Evolutionary conservation across 129 eudicot species (phyloP), one percentile per base, ranked within the genome.

Genomic region (Calendula officinalis): DNA sequence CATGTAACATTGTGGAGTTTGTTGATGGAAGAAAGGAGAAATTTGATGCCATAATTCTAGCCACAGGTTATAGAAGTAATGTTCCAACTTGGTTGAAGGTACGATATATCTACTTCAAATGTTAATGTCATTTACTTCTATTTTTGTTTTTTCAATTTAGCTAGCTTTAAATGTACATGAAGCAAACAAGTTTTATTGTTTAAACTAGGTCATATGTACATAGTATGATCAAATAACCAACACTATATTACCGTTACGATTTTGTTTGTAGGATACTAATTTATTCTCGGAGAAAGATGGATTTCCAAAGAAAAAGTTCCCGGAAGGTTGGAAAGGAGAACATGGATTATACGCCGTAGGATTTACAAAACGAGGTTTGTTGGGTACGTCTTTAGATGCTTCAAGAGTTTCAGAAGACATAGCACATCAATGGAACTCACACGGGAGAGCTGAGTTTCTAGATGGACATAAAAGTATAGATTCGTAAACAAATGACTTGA

Each of bases 21-120:
- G 78, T 69, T 41, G 89, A 83, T 66, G 89, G 78, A 30, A 76
- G 75, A 76, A 48, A n/a, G 43, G 83, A 76, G 71, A 56, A 73
- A 14, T 79, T 79, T 65, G 85, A 83, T 73, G 82, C 85, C 22
- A 69, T 83, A 49, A 66, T 83, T 54, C 64, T 83, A n/a, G 89
- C 85, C 8, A 83, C 85, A 12, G 89, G 89, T 32, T 83, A 71
- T 48, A 83, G 62, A 72, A 79, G 77, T 63, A 83, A 83, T 57
- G 85, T 80, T 34, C 89, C 85, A 1, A 40, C 72, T 64, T 83
- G 89, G 89, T 76, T 83, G 52, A 83, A 68, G 89, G 89, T 83
- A 75, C 30, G 4, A 27, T n/a, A n/a, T n/a, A n/a, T 39, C 53
- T 30, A 47, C 35, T 44, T 60, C 16, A 16, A 47, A 37, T 47